Base-by-base conservation (phyloP, 1,284 basidiomycete species). In the Irpex sp. region DNA sequence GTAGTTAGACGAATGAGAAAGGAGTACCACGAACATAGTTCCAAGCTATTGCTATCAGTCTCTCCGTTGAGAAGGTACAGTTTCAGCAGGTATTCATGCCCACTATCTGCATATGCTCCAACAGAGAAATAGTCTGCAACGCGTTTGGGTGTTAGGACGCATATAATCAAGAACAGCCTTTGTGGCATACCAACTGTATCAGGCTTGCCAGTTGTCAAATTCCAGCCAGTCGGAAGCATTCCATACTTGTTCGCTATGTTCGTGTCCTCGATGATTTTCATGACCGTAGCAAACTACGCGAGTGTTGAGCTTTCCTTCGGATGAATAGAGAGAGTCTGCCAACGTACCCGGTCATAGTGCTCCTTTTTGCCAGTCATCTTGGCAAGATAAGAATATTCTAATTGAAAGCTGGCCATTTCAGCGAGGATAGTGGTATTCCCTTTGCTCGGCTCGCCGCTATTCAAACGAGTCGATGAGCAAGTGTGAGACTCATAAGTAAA, bases 61-160 rank as follows among this genome's bases (percentile, higher is more conserved):
- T 80, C 79, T 14, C 78, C 81, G 3, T 85, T 86, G 14, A 90
- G 76, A 8, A 90, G 74, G 71, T 84, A 88, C 63, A 88, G 84
- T 66, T 91, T 91, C 52, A 91, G 78, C n/a, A 88, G 78, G 67
- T 91, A 91, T 70, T 91, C 89, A 63, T 91, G 86, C 1, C 82
- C 82, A 68, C 88, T 90, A 65, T 91, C 88, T 10, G 65, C 65
- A 49, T 62, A 62, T 12, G 61, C 65, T n/a, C 65, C 65, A 21
- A 66, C 65, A 5, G 65, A 66, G 49, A 66, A 63, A 28, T 64
- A 61, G 14, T 55, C 65, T 66, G 21, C 37, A 18, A 56, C 4
- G 14, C 16, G 3, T 0, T 42, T 33, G 54, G 16, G 14, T 23
- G 33, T 54, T 9, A 54, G 52, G 12, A 18, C 35, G n/a, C 14